phyloP scores from a whole-genome alignment of 208 protist genomes.

The Strigomonas oncopelti region DNA sequence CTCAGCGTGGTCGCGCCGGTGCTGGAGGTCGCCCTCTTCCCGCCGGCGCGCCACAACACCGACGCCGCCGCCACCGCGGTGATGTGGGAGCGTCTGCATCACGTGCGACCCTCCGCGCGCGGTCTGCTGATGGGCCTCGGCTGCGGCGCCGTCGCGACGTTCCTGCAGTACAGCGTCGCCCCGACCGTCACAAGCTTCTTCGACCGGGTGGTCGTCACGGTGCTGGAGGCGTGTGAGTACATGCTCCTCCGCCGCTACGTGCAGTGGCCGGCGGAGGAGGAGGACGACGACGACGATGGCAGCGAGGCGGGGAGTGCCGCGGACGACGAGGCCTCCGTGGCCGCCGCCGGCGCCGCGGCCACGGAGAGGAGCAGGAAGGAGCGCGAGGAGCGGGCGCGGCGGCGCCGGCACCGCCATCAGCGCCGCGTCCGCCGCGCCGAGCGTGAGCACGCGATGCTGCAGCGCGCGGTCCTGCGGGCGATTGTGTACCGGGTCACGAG shows the following conservation, averaged over 20 bases:
- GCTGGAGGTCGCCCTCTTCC: constrained; percentile 29
- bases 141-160: constrained; percentile 12
- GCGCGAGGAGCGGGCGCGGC: constrained; percentile 1
- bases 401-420: constrained; percentile 1
- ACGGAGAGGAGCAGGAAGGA: constrained; percentile 3
- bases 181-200: constrained; percentile 49
- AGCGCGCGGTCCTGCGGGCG: constrained; percentile 34
- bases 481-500: constrained; percentile 73
- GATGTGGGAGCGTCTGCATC: not conserved
- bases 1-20: constrained; percentile 59
- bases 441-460: not conserved
- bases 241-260: constrained; percentile 69
- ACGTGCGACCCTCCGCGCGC: not conserved
- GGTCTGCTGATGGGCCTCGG: constrained; percentile 9
- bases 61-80: constrained; percentile 10
- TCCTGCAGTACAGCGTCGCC: constrained; percentile 45
- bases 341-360: not conserved
- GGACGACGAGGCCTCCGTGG: constrained; percentile 1
- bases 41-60: too few relatives aligned
- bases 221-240: constrained; percentile 70
- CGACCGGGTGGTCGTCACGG: constrained; percentile 59
- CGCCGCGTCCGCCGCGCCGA: not conserved
- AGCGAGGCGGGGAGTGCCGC: constrained; percentile 10
- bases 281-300: constrained; percentile 31
- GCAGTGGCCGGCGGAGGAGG: constrained; percentile 22